Evolutionary conservation across 2,329 filamentous ascomycete species (phyloP).

Genomic region (Lachnellula hyalina): DNA sequence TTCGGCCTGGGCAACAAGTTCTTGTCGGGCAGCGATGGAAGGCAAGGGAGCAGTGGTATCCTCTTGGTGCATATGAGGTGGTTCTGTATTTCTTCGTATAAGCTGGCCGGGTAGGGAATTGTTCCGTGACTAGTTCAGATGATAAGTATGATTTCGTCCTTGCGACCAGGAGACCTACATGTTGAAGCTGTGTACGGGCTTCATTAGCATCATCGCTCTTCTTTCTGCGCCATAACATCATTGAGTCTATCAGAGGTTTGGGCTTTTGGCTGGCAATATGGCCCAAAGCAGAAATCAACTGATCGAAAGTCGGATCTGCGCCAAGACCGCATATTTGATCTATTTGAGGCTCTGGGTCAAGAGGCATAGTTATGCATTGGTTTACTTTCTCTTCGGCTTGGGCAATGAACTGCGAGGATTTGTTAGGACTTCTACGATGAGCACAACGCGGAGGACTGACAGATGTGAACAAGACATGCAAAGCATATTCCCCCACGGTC

Average conservation of each 20-base stretch:
- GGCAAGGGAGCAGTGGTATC: constrained; percentile 14
- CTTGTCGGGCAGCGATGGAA: constrained; percentile 48
- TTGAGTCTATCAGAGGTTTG: constrained; percentile 89
- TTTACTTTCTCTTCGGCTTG: constrained; percentile 96
- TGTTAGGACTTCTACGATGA: constrained; percentile 25
- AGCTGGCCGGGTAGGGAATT: constrained; percentile 33
- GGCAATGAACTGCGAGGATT: constrained; percentile 66
- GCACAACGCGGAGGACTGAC: constrained; percentile 41
- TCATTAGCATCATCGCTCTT: constrained; percentile 85
- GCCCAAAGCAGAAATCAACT: constrained; percentile 85
- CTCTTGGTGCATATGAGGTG: constrained; percentile 32
- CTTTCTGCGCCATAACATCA: constrained; percentile 96
- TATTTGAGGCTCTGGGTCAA: constrained; percentile 76
- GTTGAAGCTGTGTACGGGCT: constrained; percentile 54
- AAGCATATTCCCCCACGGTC: constrained; percentile 94
- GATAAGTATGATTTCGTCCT: not conserved
- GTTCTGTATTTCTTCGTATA: constrained; percentile 70
- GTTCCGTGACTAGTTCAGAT: constrained; percentile 17
- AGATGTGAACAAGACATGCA: constrained; percentile 94
- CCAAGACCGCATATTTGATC: constrained; percentile 88
- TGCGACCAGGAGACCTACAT: constrained; percentile 30
- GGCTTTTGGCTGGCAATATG: constrained; percentile 94
- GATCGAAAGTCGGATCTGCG: constrained; percentile 84
- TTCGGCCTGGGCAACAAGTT: constrained; percentile 74
- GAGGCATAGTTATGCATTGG: constrained; percentile 73